These are phyloP conservation scores for Sordariomycetes sp. DNA, from an alignment of 2,329 filamentous ascomycete genomes.

Conservation along the genomic window DNA sequence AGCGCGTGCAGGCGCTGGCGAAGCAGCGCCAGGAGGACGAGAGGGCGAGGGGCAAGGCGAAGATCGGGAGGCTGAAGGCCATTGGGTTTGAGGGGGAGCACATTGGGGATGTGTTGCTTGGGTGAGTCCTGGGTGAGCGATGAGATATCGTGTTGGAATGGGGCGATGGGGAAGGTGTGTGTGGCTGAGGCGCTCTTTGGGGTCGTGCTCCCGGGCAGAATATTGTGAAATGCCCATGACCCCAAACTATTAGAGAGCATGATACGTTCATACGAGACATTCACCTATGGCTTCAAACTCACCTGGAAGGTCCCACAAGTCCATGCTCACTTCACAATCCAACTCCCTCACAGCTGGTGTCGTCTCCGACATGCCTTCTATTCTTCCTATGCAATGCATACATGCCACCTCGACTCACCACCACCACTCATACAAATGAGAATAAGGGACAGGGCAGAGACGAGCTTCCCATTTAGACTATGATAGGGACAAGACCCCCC, in stretches of 20 bases:
- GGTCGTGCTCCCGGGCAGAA: constrained; percentile 30
- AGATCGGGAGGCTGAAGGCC: constrained; percentile 58
- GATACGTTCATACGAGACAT: not conserved
- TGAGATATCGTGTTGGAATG: not conserved
- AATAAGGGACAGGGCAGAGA: not conserved
- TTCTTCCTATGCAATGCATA: not conserved
- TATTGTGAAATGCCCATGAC: constrained; percentile 50
- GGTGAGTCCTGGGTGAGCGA: not conserved
- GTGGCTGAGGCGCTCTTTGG: not conserved
- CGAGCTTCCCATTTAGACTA: not conserved
- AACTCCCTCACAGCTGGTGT: not conserved
- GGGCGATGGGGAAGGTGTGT: not conserved
- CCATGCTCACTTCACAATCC: not conserved
- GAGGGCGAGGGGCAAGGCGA: constrained; percentile 63
- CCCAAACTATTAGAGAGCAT: not conserved
- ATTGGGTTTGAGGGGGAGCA: constrained; percentile 86
- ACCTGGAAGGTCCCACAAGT: not conserved
- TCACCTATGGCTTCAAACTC: not conserved
- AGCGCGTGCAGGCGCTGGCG: constrained; percentile 61
- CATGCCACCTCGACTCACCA: not conserved
- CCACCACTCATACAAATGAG: not conserved
- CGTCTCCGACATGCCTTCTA: not conserved
- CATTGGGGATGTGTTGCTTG: constrained; percentile 59
- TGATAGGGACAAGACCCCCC: not conserved
- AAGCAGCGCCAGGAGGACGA: constrained; percentile 60